These are phyloP conservation scores for Dactylonectria macrodidyma DNA, from an alignment of 2,329 filamentous ascomycete species.

Conservation along the genomic window DNA sequence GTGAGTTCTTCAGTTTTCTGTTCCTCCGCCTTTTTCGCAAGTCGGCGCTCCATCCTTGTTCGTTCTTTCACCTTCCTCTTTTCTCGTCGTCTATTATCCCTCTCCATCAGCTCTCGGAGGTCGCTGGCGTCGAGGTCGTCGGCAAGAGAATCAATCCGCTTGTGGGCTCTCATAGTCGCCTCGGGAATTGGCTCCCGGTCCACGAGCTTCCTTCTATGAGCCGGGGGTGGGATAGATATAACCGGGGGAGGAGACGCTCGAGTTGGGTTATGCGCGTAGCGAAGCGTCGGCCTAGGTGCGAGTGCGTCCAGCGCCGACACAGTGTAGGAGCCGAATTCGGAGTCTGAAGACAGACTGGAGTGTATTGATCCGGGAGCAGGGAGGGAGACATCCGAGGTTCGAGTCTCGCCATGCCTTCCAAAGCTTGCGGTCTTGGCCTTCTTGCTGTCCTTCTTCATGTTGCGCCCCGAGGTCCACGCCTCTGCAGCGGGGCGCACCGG, in stretches of 20 bases:
- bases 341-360: constrained; percentile 82
- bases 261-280: constrained; percentile 75
- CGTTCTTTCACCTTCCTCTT: constrained; percentile 79
- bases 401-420: constrained; percentile 70
- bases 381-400: constrained; percentile 81
- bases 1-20: constrained; percentile 72
- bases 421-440: constrained; percentile 70
- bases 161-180: constrained; percentile 72
- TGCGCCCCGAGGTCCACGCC: constrained; percentile 72
- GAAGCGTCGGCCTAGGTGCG: constrained; percentile 87
- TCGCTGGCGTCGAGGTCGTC: constrained; percentile 89
- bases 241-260: constrained; percentile 66
- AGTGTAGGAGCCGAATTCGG: constrained; percentile 81
- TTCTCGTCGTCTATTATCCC: constrained; percentile 86
- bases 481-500: constrained; percentile 75
- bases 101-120: constrained; percentile 89
- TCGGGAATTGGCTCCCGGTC: constrained; percentile 71
- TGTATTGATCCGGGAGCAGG: constrained; percentile 81
- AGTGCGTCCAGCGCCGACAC: constrained; percentile 86
- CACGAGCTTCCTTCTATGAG: constrained; percentile 67
- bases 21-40: constrained; percentile 78
- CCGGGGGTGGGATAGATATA: constrained; percentile 63
- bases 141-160: constrained; percentile 79
- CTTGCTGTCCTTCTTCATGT: constrained; percentile 75
- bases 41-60: constrained; percentile 74